phyloP scores from a whole-genome alignment of 2,329 filamentous ascomycete genomes.

The Talaromyces sp. region DNA sequence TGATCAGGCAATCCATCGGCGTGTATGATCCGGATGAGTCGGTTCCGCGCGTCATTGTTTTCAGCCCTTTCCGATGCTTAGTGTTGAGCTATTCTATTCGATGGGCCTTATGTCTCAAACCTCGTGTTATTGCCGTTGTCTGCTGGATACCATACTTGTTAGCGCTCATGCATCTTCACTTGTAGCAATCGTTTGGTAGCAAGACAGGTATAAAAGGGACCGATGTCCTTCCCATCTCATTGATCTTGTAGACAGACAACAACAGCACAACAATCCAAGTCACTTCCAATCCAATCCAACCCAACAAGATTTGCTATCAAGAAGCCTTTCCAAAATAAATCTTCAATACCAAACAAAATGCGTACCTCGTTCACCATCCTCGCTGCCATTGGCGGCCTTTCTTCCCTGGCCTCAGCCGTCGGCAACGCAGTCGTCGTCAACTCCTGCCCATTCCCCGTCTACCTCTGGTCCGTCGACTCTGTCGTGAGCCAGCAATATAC shows the following conservation, averaged over 20 bases:
- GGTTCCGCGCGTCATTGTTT: neutral
- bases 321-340: neutral
- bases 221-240: neutral
- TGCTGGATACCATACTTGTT: neutral
- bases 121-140: neutral
- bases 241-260: neutral
- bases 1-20: neutral
- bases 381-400: slow-evolving; percentile 34
- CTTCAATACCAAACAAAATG: slow-evolving; percentile 29
- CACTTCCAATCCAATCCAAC: neutral
- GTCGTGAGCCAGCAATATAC: slow-evolving; percentile 32
- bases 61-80: neutral
- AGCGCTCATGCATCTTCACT: neutral
- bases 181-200: neutral
- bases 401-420: slow-evolving; percentile 34
- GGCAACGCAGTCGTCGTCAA: slow-evolving; percentile 43
- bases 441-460: slow-evolving; percentile 38
- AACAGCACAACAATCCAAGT: neutral
- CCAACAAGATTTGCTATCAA: too few species aligned
- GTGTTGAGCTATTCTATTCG: neutral
- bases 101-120: slow-evolving; percentile 5
- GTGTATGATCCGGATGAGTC: neutral
- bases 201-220: neutral
- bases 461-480: slow-evolving; percentile 42
- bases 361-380: slow-evolving; percentile 32